Base-by-base conservation (phyloP, 1,284 basidiomycete species). In the Cutaneotrichosporon mucoides region DNA sequence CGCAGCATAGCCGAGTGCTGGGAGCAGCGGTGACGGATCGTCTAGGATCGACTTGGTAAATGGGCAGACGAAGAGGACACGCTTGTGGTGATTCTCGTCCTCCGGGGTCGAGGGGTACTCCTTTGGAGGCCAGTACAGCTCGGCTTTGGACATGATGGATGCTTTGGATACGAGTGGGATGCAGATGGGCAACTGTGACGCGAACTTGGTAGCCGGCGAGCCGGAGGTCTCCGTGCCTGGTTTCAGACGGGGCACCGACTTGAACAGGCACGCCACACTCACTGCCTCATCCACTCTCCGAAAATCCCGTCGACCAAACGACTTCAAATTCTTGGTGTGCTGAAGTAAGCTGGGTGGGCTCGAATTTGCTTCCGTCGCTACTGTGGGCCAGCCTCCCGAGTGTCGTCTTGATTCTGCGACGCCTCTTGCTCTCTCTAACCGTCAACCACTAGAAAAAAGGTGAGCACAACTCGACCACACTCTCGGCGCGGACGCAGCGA, bases 1-100 rank as follows among this genome's bases (percentile, higher is more conserved):
- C n/a, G 72, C 61, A 1, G 66, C 59, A 11, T 53, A 36, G 54
- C 60, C 65, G 41, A 75, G 64, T 9, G 62, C 53, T 0, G 66
- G 57, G 3, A 72, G 53, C 24, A 74, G 52, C 0, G 67, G 55
- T 1, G 60, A 34, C 1, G 71, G 71, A 47, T 70, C 57, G 11
- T 35, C 34, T 3, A 68, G 61, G 9, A 68, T 57, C 3, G 56
- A 55, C 2, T 64, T 46, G 7, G 69, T 73, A 59, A 76, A 73
- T 9, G 73, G 74, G 24, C 73, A 68, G 13, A 72, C 49, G 40
- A 76, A 62, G 49, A 68, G 49, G 8, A 59, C 49, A 42, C 71
- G 61, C 24, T 40, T 50, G 49, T 51, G 49, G 38, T 42, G 38
- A 15, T 38, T 16, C 13, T 37, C 15, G 24, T 40, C 37, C 38